Conservation (phyloP, 176 grass and related monocot genomes). For the Elymus sibiricus region DNA sequence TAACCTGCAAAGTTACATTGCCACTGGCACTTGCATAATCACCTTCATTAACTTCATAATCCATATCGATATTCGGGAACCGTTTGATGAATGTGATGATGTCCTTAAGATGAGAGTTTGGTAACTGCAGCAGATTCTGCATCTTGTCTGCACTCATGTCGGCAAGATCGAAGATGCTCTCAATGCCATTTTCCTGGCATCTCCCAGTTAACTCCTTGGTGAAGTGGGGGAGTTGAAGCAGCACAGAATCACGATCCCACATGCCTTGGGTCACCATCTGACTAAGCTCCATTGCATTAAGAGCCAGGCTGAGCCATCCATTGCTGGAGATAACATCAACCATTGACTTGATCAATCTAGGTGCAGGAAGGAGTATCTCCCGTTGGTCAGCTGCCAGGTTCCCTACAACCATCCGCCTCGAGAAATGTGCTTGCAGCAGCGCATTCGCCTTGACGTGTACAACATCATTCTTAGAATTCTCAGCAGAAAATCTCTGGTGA, state of each 20-base stretch:
- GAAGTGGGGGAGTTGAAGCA: constrained; percentile 77
- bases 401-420: constrained; percentile 55
- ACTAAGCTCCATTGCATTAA: constrained; percentile 78
- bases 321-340: constrained; percentile 89
- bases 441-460: constrained; percentile 72
- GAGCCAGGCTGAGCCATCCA: constrained; percentile 74
- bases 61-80: constrained; percentile 70
- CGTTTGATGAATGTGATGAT: constrained; percentile 59
- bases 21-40: constrained; percentile 54
- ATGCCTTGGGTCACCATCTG: constrained; percentile 90
- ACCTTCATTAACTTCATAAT: constrained; percentile 63
- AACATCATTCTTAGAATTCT: constrained; percentile 63
- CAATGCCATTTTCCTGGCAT: constrained; percentile 69
- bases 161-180: constrained; percentile 73
- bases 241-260: constrained; percentile 76
- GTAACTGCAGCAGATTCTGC: constrained; percentile 55
- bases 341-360: constrained; percentile 77
- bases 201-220: constrained; percentile 58
- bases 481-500: constrained; percentile 73
- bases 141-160: constrained; percentile 63
- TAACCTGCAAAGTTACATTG: constrained; percentile 76
- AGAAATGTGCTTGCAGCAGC: constrained; percentile 78
- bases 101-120: constrained; percentile 62
- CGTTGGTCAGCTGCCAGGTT: constrained; percentile 69
- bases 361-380: constrained; percentile 66